Base-by-base conservation (phyloP, 192 early-diverging fungal genomes). In the Backusella circina region DNA sequence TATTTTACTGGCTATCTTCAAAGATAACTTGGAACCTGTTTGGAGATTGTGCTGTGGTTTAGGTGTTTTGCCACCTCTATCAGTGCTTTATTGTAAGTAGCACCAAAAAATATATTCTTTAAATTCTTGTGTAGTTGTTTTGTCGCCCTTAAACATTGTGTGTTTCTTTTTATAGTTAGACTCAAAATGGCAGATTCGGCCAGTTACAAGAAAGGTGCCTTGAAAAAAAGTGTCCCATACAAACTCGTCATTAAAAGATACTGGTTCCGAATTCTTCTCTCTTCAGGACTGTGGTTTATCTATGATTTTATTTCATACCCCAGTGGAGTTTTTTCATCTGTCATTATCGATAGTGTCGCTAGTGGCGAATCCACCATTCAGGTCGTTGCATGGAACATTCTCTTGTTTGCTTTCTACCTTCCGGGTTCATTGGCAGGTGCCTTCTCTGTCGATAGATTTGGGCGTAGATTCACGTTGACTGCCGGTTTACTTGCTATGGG, bases 1-100 rank as follows among this genome's bases (percentile, higher is more conserved):
- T 21, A 84, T 84, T 61, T 79, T 88, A 57, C 67, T 88, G 47
- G 74, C 86, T n/a, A 85, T 85, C 23, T 85, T 78, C 70, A 86
- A 84, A 28, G 80, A 81, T 26, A 74, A 75, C 36, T 74, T 84
- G n/a, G 80, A 83, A 13, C 82, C 80, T 54, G 82, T 84, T 13
- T 89, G 88, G 88, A 76, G 88, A 61, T 67, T 86, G 2, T 86
- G 78, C 0, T 85, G 89, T 28, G 88, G 85, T 37, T 74, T 89
- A 31, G 88, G 88, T 33, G 77, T 85, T 39, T 36, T 87, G 13
- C 84, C 84, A 2, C 86, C 86, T 35, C 74, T 87, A 8, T 84
- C 84, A 23, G 82, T 87, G 5, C 28, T 87, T 32, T 87, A 87
- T 71, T 90, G 79, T 81, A 74, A 76, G 79, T 67, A 26, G 30